Evolutionary conservation across 2,329 filamentous ascomycete genomes (phyloP), one percentile per base, ranked within the genome.

Genomic region (Xylariaceae sp.): DNA sequence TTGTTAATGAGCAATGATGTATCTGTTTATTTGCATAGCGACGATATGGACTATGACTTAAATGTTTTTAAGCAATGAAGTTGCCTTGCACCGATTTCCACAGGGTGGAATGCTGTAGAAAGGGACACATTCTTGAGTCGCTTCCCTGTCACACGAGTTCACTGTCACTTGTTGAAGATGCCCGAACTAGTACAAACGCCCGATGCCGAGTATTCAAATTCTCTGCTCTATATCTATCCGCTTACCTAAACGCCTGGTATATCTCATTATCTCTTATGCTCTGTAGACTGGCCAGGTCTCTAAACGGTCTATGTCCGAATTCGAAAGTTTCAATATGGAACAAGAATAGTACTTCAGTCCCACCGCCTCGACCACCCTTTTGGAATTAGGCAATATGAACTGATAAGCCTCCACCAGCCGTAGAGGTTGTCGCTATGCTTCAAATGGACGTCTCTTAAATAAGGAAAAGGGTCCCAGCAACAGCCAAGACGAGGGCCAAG

Each of bases 1-100:
- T 87, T 73, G 82, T 87, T 9, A 87, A 87, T 59, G 85, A 87
- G 76, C 76, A 78, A 67, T 73, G 60, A 68, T 64, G 8, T 50
- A 23, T 52, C 14, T 34, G 29, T 19, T 29, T 52, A 47, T 49
- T 21, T 55, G 40, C 7, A 31, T 36, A 23, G 31, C 19, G 11
- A 47, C 14, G n/a, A 17, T 36, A 49, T 19, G 12, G 12, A 45
- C 6, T 23, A n/a, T 43, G 9, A 24, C 37, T n/a, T 2, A n/a
- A 8, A 46, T 47, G 17, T 48, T 28, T 36, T 9, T 36, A 14
- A 23, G 12, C 16, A 6, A 17, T 28, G 24, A 45, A 34, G n/a
- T n/a, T n/a, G n/a, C n/a, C n/a, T n/a, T n/a, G n/a, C n/a, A n/a
- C n/a, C n/a, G n/a, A n/a, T n/a, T n/a, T n/a, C n/a, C n/a, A n/a